Base-by-base conservation (phyloP, 2,329 filamentous ascomycete species). In the Geosmithia flava region DNA sequence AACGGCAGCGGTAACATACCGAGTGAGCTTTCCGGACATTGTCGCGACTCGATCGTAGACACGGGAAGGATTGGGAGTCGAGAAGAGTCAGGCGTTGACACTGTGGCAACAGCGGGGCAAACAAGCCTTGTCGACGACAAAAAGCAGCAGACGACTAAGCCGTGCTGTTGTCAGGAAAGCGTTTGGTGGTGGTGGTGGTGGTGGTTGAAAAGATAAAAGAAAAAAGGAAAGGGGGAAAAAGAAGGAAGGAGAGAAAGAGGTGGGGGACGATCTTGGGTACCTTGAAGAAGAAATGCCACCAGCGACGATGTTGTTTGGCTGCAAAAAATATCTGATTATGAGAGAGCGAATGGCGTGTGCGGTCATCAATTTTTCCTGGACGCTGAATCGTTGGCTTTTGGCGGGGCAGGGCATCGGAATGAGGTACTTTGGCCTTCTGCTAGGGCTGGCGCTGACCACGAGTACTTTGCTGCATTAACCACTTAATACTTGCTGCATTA, bases 21-120 rank as follows among this genome's bases (percentile, higher is more conserved):
- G 87, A 60, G 91, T 97, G 61, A 96, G 81, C 72, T 86, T 95
- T 78, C 95, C 89, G 65, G 87, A 78, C 89, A 95, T 95, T 62
- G 60, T 76, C 70, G 60, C 58, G 20, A 19, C 3, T 20, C n/a
- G 40, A 42, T 11, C 10, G n/a, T 3, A 16, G n/a, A 19, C 40
- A 42, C 10, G 4, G 50, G 47, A 42, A 50, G 30, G 48, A 46
- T 49, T 44, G 50, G 46, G 48, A 48, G 50, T 50, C 48, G 52
- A n/a, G n/a, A 50, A 47, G 50, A 47, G 53, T 11, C 52, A 48
- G 48, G 47, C 23, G 29, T 16, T 46, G 15, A 30, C 43, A 44
- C 45, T 46, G 29, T 15, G 47, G 48, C 48, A 46, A 46, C 29
- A 27, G 23, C 23, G 23, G 23, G 23, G 23, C 23, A 27, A 27